phyloP scores from a whole-genome alignment of 2,329 filamentous ascomycete species.

The Talaromyces sp. region DNA sequence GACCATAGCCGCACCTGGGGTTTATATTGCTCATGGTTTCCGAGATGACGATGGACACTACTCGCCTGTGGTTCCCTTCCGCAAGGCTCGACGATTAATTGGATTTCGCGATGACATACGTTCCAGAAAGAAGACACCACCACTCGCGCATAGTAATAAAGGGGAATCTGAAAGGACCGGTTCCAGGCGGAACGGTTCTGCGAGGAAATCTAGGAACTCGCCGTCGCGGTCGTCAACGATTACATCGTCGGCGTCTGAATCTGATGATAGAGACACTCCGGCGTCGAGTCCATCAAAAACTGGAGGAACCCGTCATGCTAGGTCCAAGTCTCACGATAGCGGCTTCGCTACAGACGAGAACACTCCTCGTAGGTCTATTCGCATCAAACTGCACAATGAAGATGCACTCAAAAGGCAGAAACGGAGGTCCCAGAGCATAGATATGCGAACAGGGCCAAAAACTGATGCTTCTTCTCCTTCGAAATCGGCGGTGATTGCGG shows the following conservation, averaged over 20 bases:
- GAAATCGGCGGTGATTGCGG: slow-evolving; percentile 52
- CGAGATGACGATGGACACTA: slow-evolving; percentile 76
- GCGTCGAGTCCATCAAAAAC: slow-evolving; percentile 16
- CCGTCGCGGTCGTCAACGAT: slow-evolving; percentile 35
- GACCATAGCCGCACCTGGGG: slow-evolving; percentile 70
- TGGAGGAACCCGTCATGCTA: slow-evolving; percentile 20
- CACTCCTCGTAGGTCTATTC: slow-evolving; percentile 71
- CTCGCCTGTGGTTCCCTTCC: slow-evolving; percentile 68
- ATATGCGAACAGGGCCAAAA: slow-evolving; percentile 19
- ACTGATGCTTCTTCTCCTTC: slow-evolving; percentile 16
- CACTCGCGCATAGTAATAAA: slow-evolving; percentile 16
- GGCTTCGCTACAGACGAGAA: slow-evolving; percentile 53
- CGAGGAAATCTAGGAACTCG: slow-evolving; percentile 26
- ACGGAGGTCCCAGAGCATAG: slow-evolving; percentile 26
- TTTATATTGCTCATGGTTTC: slow-evolving; percentile 77
- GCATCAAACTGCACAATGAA: slow-evolving; percentile 84
- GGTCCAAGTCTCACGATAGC: slow-evolving; percentile 20
- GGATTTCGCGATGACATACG: slow-evolving; percentile 15
- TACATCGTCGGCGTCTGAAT: slow-evolving; percentile 51
- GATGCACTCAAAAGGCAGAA: slow-evolving; percentile 67
- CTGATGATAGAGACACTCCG: slow-evolving; percentile 41
- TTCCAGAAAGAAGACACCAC: slow-evolving; percentile 14
- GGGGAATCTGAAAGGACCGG: slow-evolving; percentile 16
- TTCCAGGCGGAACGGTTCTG: slow-evolving; percentile 24
- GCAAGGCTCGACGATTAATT: slow-evolving; percentile 48